Evolutionary conservation across 169 alveolate species (phyloP).

Genomic region (Eimeria praecox): DNA sequence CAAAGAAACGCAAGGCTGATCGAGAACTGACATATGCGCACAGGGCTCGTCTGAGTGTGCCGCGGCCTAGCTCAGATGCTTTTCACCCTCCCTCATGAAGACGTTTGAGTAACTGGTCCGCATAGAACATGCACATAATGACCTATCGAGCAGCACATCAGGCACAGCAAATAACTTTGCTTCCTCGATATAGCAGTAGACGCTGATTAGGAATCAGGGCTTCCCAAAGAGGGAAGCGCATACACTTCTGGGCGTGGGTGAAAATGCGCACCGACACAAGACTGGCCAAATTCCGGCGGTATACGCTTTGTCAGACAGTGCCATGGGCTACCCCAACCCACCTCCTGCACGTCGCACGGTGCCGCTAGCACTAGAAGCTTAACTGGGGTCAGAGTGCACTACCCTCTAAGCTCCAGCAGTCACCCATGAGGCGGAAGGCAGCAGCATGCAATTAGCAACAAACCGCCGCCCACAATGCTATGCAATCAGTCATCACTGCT

Average conservation of each 20-base stretch:
- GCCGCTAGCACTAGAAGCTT: background rate
- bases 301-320: background rate
- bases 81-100: too few species aligned
- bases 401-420: background rate
- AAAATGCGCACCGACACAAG: background rate
- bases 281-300: background rate
- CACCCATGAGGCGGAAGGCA: background rate
- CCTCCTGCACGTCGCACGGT: background rate
- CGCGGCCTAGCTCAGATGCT: too few species aligned
- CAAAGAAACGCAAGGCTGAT: too few species aligned
- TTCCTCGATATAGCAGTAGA: too few species aligned
- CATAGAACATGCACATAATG: background rate
- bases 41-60: too few species aligned
- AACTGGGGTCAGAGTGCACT: background rate
- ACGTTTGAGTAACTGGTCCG: too few species aligned
- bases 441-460: background rate
- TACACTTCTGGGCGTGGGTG: too few species aligned
- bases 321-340: background rate
- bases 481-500: background rate
- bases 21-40: too few species aligned
- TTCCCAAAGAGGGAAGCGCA: too few species aligned
- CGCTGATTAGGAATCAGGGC: too few species aligned
- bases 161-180: background rate
- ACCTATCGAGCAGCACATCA: background rate
- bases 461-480: background rate